Evolutionary conservation across 345 rosid genomes (phyloP), one percentile per base, ranked within the genome.

Genomic region (Moricandia arvensis): DNA sequence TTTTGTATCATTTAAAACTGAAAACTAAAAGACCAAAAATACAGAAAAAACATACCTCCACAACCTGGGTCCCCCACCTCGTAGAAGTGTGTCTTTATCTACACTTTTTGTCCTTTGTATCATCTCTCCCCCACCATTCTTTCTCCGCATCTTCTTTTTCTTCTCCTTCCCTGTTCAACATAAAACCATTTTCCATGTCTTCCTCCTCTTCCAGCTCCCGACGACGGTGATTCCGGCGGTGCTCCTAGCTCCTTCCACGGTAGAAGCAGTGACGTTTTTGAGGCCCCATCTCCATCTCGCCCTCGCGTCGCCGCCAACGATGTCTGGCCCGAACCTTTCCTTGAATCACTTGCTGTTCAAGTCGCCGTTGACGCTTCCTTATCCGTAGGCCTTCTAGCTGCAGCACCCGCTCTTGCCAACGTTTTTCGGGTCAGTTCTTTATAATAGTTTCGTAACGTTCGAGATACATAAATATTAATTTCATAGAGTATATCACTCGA

Each of bases 321-420:
- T 15, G 86, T 86, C 6, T 95, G 99, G 99, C 99, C 97, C 0
- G 97, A 90, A 66, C 97, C 92, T 65, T 89, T 95, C 60, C 77
- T 95, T 12, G 99, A 95, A 77, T 90, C 93, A 37, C 90, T 95
- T 15, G 97, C 96, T 15, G 66, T 80, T 54, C 96, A 84, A 26
- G 95, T 88, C 7, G 97, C 97, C 70, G 66, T 77, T 47, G 86
- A 88, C 31, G 93, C 89, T 61, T 78, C 87, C 60, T 85, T 80
- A 62, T 64, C 86, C 0, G 1, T 11, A 7, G 92, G 99, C 1
- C 89, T 87, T 13, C 96, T 88, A 9, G 82, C 91, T 15, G 97
- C 88, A 1, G 97, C 97, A 15, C 83, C 83, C 8, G 90, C 96
- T 12, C 80, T 95, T 18, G 83, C 85, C 82, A 94, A 84, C 79